Evolutionary conservation across 306 rosid species (phyloP).

Genomic region (Lablab purpureus): DNA sequence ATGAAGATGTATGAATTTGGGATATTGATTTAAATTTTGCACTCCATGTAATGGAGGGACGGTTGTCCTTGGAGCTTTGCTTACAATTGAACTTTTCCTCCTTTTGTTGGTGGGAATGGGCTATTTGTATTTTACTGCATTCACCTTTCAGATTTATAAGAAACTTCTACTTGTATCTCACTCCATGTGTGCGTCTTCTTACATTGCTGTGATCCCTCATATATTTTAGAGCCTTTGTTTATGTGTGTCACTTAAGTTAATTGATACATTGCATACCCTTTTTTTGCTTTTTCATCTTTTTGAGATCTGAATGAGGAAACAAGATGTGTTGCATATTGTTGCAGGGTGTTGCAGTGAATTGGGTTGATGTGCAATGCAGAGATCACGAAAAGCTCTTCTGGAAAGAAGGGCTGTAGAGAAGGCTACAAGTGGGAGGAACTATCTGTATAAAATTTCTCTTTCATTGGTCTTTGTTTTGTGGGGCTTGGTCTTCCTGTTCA

Average conservation of each 20-base stretch:
- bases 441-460: constrained; percentile 70
- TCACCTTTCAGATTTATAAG: constrained; percentile 14
- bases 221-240: constrained; percentile 37
- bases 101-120: constrained; percentile 23
- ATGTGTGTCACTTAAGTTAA: constrained; percentile 39
- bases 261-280: constrained; percentile 1
- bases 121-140: constrained; percentile 34
- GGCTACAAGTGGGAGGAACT: constrained; percentile 56
- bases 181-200: neutral
- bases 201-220: constrained; percentile 36
- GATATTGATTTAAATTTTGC: constrained; percentile 23
- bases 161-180: neutral
- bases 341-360: constrained; percentile 52
- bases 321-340: constrained; percentile 39
- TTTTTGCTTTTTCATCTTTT: constrained; percentile 14
- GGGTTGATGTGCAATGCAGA: constrained; percentile 88
- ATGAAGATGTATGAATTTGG: constrained; percentile 52
- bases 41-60: constrained; percentile 11
- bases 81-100: constrained; percentile 45
- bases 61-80: constrained; percentile 29
- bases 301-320: constrained; percentile 38
- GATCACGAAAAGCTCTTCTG: constrained; percentile 81
- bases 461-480: constrained; percentile 80
- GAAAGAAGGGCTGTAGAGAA: constrained; percentile 71
- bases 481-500: constrained; percentile 80